phyloP scores from a whole-genome alignment of 345 rosid species.

The Murraya paniculata region DNA sequence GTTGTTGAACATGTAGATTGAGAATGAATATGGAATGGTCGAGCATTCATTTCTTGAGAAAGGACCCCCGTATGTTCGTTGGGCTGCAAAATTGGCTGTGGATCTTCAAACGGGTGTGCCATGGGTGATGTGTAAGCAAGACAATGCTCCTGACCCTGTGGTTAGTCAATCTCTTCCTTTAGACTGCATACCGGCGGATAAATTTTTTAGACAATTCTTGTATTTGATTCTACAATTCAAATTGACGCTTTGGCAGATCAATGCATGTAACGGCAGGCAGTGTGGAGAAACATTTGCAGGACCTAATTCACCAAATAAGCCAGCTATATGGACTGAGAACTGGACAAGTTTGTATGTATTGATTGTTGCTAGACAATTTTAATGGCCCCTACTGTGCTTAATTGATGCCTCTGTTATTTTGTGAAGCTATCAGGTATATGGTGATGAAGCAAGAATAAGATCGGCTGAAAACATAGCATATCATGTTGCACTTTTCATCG shows the following conservation, averaged over 20 bases:
- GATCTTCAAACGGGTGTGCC: slow-evolving; percentile 79
- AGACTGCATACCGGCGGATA: neutral
- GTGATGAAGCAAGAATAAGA: slow-evolving; percentile 45
- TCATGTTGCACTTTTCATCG: slow-evolving; percentile 66
- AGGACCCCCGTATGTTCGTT: slow-evolving; percentile 59
- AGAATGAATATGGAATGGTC: slow-evolving; percentile 70
- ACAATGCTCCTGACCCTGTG: slow-evolving; percentile 84
- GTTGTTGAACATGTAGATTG: slow-evolving; percentile 40
- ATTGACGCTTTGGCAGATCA: slow-evolving; percentile 41
- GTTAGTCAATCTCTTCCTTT: slow-evolving; percentile 32
- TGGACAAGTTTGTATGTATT: slow-evolving; percentile 75
- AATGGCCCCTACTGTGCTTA: no score
- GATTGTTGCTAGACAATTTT: no score
- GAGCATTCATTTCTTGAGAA: slow-evolving; percentile 46
- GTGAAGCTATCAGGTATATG: slow-evolving; percentile 61
- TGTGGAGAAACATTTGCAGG: slow-evolving; percentile 82
- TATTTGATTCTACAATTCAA: neutral
- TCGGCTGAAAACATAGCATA: slow-evolving; percentile 75
- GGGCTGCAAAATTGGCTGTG: slow-evolving; percentile 78
- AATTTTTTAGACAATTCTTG: neutral
- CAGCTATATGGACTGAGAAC: slow-evolving; percentile 87
- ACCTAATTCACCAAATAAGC: slow-evolving; percentile 79
- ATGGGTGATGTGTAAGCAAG: slow-evolving; percentile 92
- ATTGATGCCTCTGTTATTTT: neutral
- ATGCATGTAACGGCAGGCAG: slow-evolving; percentile 72